These are phyloP conservation scores for Penicillium dipodomyicola DNA, from an alignment of 495 filamentous ascomycete genomes.

Conservation along the genomic window DNA sequence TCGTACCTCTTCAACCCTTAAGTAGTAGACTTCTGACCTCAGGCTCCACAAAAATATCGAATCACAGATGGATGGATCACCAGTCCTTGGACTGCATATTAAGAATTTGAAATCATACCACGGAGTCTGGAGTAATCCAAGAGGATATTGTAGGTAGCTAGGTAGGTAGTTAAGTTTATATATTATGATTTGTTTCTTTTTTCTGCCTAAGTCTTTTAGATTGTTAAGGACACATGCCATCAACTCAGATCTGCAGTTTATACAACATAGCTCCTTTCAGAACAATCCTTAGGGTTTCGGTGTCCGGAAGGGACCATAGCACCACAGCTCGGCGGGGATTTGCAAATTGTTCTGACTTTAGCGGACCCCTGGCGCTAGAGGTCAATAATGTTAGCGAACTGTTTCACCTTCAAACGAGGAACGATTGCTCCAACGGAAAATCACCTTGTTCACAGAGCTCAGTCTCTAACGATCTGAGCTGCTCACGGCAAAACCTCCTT, in stretches of 20 bases:
- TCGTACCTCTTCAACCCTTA: too few species aligned
- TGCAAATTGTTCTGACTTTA: background rate
- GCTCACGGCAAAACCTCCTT: conserved; percentile 62
- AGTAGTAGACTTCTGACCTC: too few species aligned
- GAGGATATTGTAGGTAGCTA: background rate
- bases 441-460: too few species aligned
- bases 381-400: background rate
- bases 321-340: background rate
- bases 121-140: background rate
- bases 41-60: background rate
- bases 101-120: too few species aligned
- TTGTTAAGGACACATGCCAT: background rate
- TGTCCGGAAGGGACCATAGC: background rate
- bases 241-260: background rate
- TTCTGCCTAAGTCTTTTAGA: background rate
- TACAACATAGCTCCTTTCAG: background rate
- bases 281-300: background rate
- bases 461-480: background rate
- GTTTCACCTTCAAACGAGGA: background rate
- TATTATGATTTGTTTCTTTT: too few species aligned
- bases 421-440: background rate
- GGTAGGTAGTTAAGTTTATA: too few species aligned
- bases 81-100: too few species aligned
- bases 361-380: background rate
- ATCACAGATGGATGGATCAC: too few species aligned